Conservation (phyloP, 768 basidiomycete genomes). For the Filobasidium floriforme region DNA sequence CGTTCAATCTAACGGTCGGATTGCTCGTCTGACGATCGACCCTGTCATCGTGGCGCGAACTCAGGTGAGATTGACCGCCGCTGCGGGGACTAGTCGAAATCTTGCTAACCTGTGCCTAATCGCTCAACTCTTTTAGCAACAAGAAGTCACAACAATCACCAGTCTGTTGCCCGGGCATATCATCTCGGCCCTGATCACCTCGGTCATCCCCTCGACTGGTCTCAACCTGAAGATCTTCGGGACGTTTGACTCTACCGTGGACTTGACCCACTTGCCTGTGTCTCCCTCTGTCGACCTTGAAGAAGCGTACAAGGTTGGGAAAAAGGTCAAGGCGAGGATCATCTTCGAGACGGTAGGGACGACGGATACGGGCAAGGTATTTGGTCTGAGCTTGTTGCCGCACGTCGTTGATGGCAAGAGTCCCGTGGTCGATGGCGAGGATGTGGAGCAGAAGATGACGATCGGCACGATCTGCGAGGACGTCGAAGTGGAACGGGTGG, state of each 20-base stretch:
- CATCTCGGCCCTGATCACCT: constrained; percentile 74
- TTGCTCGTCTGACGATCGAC: constrained; percentile 10
- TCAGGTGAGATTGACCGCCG: constrained; percentile 6
- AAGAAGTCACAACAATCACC: constrained; percentile 63
- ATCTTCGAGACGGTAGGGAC: constrained; percentile 56
- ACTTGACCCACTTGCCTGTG: constrained; percentile 62
- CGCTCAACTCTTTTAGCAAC: constrained; percentile 47
- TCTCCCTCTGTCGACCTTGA: constrained; percentile 46
- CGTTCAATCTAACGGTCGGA: constrained; percentile 38
- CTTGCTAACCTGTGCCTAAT: too few relatives aligned
- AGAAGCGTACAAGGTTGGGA: constrained; percentile 46
- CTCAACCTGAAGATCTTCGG: constrained; percentile 82
- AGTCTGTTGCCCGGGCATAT: constrained; percentile 80
- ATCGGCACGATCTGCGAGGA: constrained; percentile 65
- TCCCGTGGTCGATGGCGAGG: constrained; percentile 21
- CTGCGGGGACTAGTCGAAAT: too few relatives aligned
- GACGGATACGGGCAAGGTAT: constrained; percentile 51
- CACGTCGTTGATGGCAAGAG: constrained; percentile 55
- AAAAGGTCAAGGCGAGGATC: constrained; percentile 67
- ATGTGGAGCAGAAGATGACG: constrained; percentile 58
- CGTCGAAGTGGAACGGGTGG: constrained; percentile 66
- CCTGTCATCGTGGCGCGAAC: neutral
- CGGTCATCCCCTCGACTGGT: constrained; percentile 58
- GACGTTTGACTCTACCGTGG: constrained; percentile 84
- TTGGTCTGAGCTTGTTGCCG: constrained; percentile 67